Conservation (phyloP, 805 yeast genomes). For the Yarrowia sp. region DNA sequence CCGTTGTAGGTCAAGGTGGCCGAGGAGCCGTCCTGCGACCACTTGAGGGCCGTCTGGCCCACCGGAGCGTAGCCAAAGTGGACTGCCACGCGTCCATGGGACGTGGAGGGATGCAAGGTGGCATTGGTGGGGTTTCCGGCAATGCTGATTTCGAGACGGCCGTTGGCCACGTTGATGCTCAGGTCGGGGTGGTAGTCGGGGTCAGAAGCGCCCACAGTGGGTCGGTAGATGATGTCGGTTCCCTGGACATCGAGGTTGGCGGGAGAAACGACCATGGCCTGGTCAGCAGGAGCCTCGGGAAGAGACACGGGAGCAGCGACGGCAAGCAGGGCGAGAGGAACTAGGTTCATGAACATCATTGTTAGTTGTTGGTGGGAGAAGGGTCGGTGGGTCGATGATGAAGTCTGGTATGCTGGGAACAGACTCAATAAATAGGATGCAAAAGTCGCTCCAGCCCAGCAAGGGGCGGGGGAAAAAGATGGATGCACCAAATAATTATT, state of each 20-base stretch:
- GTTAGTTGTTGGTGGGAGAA: neutral
- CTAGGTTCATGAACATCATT: neutral
- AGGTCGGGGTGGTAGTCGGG: slow-evolving; percentile 12
- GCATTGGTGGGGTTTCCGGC: neutral
- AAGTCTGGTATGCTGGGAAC: neutral
- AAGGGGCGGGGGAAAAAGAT: neutral
- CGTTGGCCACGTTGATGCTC: slow-evolving; percentile 8
- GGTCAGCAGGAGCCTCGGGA: slow-evolving; percentile 4
- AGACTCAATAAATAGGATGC: slow-evolving; percentile 20
- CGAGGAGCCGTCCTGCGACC: neutral
- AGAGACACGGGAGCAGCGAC: neutral
- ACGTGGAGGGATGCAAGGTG: neutral
- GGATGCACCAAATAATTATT: neutral
- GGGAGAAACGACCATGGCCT: neutral
- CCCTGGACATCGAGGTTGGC: neutral
- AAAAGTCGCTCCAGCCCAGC: neutral
- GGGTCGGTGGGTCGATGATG: neutral
- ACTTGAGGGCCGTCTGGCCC: slow-evolving; percentile 2
- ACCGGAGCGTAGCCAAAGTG: slow-evolving; percentile 5
- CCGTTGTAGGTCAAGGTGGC: slow-evolving; percentile 12
- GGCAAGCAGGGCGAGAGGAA: neutral
- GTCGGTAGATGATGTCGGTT: slow-evolving; percentile 1
- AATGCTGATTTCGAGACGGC: neutral
- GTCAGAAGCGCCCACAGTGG: slow-evolving; percentile 8
- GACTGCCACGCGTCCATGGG: neutral